Conservation (phyloP, 2,329 filamentous ascomycete species). For the Fusarium algeriense region DNA sequence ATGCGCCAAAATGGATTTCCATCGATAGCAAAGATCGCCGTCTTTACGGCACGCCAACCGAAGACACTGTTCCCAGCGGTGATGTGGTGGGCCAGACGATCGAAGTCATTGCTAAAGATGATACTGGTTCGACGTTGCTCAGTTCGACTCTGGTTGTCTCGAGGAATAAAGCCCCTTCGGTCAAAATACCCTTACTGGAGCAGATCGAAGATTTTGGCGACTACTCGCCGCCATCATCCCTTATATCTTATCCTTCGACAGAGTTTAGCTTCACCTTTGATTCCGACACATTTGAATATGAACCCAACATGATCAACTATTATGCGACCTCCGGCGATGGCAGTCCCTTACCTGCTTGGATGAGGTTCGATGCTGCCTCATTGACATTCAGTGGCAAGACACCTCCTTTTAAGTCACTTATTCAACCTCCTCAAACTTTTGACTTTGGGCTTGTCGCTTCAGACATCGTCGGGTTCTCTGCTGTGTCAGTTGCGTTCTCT, state of each 20-base stretch:
- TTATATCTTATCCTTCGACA: constrained; percentile 67
- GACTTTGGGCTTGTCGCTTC: constrained; percentile 80
- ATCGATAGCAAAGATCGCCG: constrained; percentile 74
- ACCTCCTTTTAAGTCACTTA: constrained; percentile 72
- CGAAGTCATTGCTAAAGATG: constrained; percentile 76
- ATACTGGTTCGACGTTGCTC: constrained; percentile 71
- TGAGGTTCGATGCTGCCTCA: constrained; percentile 74
- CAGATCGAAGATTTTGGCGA: constrained; percentile 70
- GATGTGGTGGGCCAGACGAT: constrained; percentile 72
- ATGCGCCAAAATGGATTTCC: constrained; percentile 79
- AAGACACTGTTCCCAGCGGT: constrained; percentile 60
- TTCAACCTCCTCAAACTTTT: constrained; percentile 78
- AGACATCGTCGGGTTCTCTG: constrained; percentile 82
- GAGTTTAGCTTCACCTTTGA: constrained; percentile 67
- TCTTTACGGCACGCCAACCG: constrained; percentile 77
- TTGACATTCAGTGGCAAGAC: constrained; percentile 79
- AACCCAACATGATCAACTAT: constrained; percentile 70
- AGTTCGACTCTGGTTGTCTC: constrained; percentile 79
- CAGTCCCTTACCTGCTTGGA: constrained; percentile 88
- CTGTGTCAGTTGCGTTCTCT: constrained; percentile 73
- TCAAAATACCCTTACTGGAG: constrained; percentile 68
- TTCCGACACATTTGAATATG: constrained; percentile 72
- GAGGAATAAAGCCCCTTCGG: constrained; percentile 63
- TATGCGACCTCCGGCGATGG: constrained; percentile 82
- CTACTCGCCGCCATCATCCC: constrained; percentile 69